These are phyloP conservation scores for Blastobotrys elegans DNA, from an alignment of 1,139 yeast species.

Conservation along the genomic window DNA sequence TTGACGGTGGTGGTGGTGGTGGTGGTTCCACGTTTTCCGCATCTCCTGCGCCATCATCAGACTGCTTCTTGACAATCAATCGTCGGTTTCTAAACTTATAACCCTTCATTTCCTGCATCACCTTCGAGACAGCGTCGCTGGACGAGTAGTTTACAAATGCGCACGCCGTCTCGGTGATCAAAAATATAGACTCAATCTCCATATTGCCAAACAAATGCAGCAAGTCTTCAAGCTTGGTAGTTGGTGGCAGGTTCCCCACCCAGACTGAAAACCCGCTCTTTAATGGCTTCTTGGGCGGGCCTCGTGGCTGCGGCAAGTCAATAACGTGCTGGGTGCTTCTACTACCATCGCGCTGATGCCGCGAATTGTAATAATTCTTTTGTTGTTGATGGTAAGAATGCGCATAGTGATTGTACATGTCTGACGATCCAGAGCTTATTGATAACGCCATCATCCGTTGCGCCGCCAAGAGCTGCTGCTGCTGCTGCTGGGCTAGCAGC, in stretches of 20 bases:
- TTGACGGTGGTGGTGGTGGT: not conserved
- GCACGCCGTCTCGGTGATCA: slow-evolving; percentile 38
- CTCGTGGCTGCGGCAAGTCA: slow-evolving; percentile 21
- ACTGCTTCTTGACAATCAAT: slow-evolving; percentile 29
- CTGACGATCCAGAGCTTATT: not conserved
- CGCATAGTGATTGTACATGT: not conserved
- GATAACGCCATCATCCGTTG: slow-evolving; percentile 1
- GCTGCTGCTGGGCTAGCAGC: not conserved
- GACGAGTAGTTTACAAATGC: slow-evolving; percentile 38
- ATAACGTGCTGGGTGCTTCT: not conserved
- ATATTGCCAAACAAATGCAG: slow-evolving; percentile 35
- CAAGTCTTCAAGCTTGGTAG: slow-evolving; percentile 33
- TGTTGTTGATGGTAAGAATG: not conserved
- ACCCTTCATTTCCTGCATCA: slow-evolving; percentile 18
- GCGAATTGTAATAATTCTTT: not conserved
- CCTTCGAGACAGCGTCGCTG: slow-evolving; percentile 32
- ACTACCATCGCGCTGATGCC: not conserved
- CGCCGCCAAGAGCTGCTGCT: not conserved
- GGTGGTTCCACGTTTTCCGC: not conserved
- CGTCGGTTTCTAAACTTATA: slow-evolving; percentile 30
- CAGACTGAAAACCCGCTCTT: slow-evolving; percentile 39
- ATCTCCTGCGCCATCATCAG: not conserved
- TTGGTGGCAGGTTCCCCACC: slow-evolving; percentile 40
- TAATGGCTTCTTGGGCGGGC: slow-evolving; percentile 34
- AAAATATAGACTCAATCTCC: slow-evolving; percentile 35